phyloP scores from a whole-genome alignment of 1,284 basidiomycete genomes.

The Leccinum griseonigrum region DNA sequence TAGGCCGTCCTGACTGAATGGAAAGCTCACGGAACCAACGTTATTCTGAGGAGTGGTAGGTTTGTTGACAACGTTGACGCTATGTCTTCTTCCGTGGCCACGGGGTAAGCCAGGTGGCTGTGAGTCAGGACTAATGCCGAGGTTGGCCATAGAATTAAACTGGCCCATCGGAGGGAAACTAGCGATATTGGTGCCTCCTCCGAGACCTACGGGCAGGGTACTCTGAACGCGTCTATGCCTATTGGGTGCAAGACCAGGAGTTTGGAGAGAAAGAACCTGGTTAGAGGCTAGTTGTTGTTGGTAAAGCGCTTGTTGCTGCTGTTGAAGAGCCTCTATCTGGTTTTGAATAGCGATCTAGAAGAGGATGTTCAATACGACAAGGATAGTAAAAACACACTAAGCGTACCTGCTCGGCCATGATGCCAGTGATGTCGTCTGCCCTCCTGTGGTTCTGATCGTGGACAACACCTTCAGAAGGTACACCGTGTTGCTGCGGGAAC shows the following conservation, averaged over 20 bases:
- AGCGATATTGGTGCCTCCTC: conserved; percentile 42
- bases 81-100: conserved; percentile 91
- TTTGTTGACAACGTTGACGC: conserved; percentile 90
- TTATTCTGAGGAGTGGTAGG: conserved; percentile 42
- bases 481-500: conserved; percentile 70
- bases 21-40: conserved; percentile 49
- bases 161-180: conserved; percentile 62
- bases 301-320: conserved; percentile 85
- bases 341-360: conserved; percentile 81
- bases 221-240: conserved; percentile 89
- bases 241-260: conserved; percentile 65
- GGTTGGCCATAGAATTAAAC: conserved; percentile 54
- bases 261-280: conserved; percentile 69
- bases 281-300: conserved; percentile 82
- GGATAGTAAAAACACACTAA: neutral
- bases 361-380: conserved; percentile 12
- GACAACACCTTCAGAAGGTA: conserved; percentile 35
- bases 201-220: conserved; percentile 64
- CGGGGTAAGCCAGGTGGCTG: conserved; percentile 66
- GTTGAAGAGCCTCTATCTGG: conserved; percentile 89
- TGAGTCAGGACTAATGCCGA: conserved; percentile 63
- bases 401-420: conserved; percentile 87
- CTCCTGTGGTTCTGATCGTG: conserved; percentile 52
- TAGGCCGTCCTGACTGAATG: conserved; percentile 60
- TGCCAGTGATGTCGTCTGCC: conserved; percentile 72